These are phyloP conservation scores for Ceratocystiopsis sp. DNA, from an alignment of 2,329 filamentous ascomycete species.

Conservation along the genomic window DNA sequence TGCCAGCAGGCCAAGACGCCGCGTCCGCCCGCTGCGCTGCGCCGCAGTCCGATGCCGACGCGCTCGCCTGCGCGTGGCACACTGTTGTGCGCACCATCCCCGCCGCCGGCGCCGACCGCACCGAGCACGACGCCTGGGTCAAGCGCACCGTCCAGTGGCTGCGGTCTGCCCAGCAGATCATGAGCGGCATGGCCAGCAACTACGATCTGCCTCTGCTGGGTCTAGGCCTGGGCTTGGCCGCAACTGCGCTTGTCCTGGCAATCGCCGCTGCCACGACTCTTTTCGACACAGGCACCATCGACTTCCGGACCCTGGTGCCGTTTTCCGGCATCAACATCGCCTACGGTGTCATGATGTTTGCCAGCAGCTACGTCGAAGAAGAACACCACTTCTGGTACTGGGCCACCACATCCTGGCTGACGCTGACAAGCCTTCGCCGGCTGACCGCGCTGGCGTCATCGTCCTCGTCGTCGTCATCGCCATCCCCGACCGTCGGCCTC, in stretches of 20 bases:
- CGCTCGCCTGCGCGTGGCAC: slow-evolving; percentile 56
- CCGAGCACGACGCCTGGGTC: slow-evolving; percentile 5
- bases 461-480: no score
- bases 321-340: slow-evolving; percentile 35
- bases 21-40: slow-evolving; percentile 12
- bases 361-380: slow-evolving; percentile 93
- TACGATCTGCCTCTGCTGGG: slow-evolving; percentile 56
- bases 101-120: slow-evolving; percentile 6
- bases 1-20: slow-evolving; percentile 6
- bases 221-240: slow-evolving; percentile 24
- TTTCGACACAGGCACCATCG: slow-evolving; percentile 9
- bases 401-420: slow-evolving; percentile 55
- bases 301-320: slow-evolving; percentile 12
- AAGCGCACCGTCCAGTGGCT: slow-evolving; percentile 42
- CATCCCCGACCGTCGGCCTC: slow-evolving; percentile 16
- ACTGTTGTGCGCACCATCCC: slow-evolving; percentile 13
- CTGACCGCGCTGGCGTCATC: slow-evolving; percentile 10
- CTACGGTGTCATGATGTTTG: slow-evolving; percentile 89
- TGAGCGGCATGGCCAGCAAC: slow-evolving; percentile 85
- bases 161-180: slow-evolving; percentile 52
- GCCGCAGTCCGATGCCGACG: slow-evolving; percentile 30
- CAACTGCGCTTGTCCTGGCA: slow-evolving; percentile 22
- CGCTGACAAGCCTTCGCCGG: slow-evolving; percentile 31
- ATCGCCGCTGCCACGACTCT: slow-evolving; percentile 14
- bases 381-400: slow-evolving; percentile 99